phyloP scores from a whole-genome alignment of 2,329 filamentous ascomycete species.

The Fusarium sp. region DNA sequence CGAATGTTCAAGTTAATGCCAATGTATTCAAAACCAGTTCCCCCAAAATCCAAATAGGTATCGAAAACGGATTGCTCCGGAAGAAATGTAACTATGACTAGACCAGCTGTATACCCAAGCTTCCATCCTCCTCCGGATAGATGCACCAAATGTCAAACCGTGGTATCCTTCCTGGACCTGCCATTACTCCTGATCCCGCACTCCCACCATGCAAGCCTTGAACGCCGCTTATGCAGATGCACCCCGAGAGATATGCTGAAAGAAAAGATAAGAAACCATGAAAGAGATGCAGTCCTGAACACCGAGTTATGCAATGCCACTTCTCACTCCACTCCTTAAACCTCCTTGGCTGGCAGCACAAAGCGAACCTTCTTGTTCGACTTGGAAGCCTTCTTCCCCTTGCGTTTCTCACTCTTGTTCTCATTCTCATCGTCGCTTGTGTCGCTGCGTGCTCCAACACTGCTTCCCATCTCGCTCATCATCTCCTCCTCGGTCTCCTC shows the following conservation, averaged over 20 bases:
- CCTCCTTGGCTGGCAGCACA: conserved; percentile 59
- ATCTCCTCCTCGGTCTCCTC: conserved; percentile 68
- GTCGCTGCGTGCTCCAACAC: conserved; percentile 46
- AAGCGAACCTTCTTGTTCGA: conserved; percentile 68
- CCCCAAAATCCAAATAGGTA: conserved; percentile 39
- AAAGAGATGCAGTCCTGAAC: conserved; percentile 27
- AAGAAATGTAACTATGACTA: conserved; percentile 30
- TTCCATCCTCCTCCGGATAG: conserved; percentile 18
- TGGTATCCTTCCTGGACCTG: conserved; percentile 32
- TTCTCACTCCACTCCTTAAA: conserved; percentile 18
- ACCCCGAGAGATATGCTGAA: conserved; percentile 17
- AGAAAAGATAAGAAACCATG: conserved; percentile 13
- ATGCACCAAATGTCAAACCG: conserved; percentile 11
- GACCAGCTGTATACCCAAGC: conserved; percentile 16
- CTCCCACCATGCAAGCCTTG: conserved; percentile 30
- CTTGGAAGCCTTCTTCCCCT: conserved; percentile 57
- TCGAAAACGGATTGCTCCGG: conserved; percentile 41
- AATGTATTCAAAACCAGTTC: conserved; percentile 14
- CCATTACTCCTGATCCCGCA: conserved; percentile 33
- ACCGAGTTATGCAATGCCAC: conserved; percentile 41
- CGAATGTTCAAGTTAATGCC: conserved; percentile 1
- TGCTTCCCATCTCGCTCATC: conserved; percentile 56
- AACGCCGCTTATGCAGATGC: conserved; percentile 41
- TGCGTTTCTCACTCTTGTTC: conserved; percentile 23
- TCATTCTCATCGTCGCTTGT: conserved; percentile 45